Conservation (phyloP, 805 yeast genomes). For the Candida easanensis region DNA sequence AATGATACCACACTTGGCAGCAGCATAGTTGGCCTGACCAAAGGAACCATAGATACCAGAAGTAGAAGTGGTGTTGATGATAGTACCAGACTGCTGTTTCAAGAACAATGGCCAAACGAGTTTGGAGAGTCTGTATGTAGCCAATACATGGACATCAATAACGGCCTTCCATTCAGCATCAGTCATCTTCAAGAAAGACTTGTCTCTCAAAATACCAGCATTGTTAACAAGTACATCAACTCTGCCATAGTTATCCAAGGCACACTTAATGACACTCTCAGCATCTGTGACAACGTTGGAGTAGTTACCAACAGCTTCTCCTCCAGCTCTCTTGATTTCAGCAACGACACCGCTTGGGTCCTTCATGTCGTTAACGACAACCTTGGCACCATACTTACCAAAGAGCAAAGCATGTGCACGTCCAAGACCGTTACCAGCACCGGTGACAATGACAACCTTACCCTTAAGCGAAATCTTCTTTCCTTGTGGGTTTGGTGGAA, state of each 20-base stretch:
- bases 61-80: conserved; percentile 89
- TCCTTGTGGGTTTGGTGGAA: conserved; percentile 62
- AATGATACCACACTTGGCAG: conserved; percentile 87
- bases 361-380: conserved; percentile 86
- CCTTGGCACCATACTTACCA: conserved; percentile 92
- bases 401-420: conserved; percentile 81
- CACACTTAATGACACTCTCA: conserved; percentile 71
- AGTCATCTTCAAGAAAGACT: conserved; percentile 80
- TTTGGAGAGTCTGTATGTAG: conserved; percentile 77
- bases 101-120: conserved; percentile 91
- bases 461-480: conserved; percentile 61
- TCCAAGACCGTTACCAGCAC: conserved; percentile 95
- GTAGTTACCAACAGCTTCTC: conserved; percentile 77
- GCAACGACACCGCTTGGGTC: conserved; percentile 72
- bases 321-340: conserved; percentile 71
- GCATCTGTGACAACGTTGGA: conserved; percentile 81
- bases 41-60: conserved; percentile 97
- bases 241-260: conserved; percentile 72
- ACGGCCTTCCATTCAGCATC: conserved; percentile 83
- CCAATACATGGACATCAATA: conserved; percentile 75
- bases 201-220: conserved; percentile 93
- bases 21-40: conserved; percentile 94
- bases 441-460: conserved; percentile 89
- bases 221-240: conserved; percentile 86
- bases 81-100: conserved; percentile 75